A percentile compares a stretch with the other conserved stretches of the same genome.
Evolutionary conservation across 202 grass and related monocot genomes (phyloP).

Genomic region (Zoysia matrella): DNA sequence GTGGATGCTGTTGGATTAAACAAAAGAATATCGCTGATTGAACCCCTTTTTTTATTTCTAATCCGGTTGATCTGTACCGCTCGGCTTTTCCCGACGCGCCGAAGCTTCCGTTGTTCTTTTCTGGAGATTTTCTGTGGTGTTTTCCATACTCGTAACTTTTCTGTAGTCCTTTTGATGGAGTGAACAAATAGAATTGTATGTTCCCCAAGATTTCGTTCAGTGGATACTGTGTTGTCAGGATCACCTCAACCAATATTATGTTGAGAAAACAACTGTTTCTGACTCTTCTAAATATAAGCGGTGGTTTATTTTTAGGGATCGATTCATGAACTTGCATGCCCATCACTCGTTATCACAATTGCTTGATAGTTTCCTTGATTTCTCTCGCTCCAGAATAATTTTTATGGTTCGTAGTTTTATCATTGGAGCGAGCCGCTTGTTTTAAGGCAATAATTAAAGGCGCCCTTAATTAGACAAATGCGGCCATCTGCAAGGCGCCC

Average conservation of each 20-base stretch:
- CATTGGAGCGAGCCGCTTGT: conserved; percentile 4
- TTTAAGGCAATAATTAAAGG: background rate
- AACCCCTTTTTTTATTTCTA: conserved; percentile 43
- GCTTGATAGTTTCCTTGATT: background rate
- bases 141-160: background rate
- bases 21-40: conserved; percentile 29
- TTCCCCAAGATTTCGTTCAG: conserved; percentile 4
- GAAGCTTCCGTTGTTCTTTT: conserved; percentile 53
- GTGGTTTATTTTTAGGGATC: conserved; percentile 34
- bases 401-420: background rate
- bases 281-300: background rate
- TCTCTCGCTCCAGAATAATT: background rate
- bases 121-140: conserved; percentile 22
- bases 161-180: background rate
- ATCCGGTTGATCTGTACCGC: conserved; percentile 43
- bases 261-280: no score
- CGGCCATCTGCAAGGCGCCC: conserved; percentile 27
- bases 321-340: conserved; percentile 13
- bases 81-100: conserved; percentile 38
- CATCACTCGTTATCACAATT: conserved; percentile 36
- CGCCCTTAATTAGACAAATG: background rate
- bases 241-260: conserved; percentile 1
- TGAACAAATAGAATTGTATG: background rate
- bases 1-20: conserved; percentile 50
- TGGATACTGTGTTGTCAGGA: conserved; percentile 5